Conservation (phyloP, 2,329 filamentous ascomycete species). For the Rosellinia necatrix region DNA sequence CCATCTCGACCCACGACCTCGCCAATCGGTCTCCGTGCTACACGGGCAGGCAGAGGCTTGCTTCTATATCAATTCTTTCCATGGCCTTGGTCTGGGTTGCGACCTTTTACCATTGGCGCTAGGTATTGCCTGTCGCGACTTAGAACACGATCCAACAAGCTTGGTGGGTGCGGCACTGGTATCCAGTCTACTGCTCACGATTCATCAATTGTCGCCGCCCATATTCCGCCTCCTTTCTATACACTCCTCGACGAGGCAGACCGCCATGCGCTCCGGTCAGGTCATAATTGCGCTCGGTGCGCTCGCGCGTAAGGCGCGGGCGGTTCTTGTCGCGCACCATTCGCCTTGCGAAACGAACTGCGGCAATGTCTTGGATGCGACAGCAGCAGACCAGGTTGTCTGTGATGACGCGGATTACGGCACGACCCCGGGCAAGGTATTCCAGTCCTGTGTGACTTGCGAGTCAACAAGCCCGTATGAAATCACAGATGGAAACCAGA, state of each 20-base stretch:
- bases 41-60: neutral
- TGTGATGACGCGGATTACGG: conserved; percentile 51
- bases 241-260: neutral
- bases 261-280: conserved; percentile 11
- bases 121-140: neutral
- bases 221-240: conserved; percentile 4
- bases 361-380: conserved; percentile 57
- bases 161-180: conserved; percentile 7
- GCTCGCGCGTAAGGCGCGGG: conserved; percentile 7
- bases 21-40: neutral
- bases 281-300: conserved; percentile 11
- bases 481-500: conserved; percentile 41
- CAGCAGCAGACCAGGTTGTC: conserved; percentile 52
- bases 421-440: conserved; percentile 52
- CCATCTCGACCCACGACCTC: conserved; percentile 11
- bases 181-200: neutral
- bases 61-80: conserved; percentile 16
- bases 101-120: neutral
- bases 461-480: conserved; percentile 55
- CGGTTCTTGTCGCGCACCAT: conserved; percentile 17
- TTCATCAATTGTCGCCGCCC: neutral
- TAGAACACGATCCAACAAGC: neutral
- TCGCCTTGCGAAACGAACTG: conserved; percentile 58
- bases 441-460: conserved; percentile 57
- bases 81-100: neutral